Conservation (phyloP, 2,329 filamentous ascomycete genomes). For the Parafenestella ontariensis region DNA sequence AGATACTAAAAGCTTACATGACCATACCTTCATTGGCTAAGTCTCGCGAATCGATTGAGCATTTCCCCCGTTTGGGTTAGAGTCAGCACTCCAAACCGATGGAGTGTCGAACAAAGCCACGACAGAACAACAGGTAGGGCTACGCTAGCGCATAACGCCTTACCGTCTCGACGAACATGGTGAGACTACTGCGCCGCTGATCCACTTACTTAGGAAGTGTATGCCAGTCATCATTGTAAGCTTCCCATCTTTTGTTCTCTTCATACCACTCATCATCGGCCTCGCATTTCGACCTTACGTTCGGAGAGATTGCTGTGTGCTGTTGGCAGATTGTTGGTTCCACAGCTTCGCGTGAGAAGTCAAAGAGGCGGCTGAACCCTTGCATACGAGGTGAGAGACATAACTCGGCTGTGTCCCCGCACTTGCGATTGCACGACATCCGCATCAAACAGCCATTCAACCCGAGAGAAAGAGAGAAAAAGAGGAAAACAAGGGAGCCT, state of each 20-base stretch:
- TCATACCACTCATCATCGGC: not conserved
- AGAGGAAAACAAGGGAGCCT: not conserved
- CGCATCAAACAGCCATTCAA: not conserved
- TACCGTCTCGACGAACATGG: slow-evolving; percentile 19
- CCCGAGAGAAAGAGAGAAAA: not conserved
- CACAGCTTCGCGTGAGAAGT: not conserved
- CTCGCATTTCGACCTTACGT: not conserved
- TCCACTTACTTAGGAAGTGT: slow-evolving; percentile 3
- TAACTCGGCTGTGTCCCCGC: slow-evolving; percentile 6
- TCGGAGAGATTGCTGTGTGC: not conserved
- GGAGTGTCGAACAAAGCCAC: slow-evolving; percentile 5
- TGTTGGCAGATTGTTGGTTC: not conserved
- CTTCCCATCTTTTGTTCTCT: not conserved
- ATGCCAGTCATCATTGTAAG: not conserved
- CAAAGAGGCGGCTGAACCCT: not conserved
- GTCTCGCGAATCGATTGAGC: not conserved
- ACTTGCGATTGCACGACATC: not conserved
- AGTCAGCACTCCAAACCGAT: not conserved
- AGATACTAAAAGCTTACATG: not conserved
- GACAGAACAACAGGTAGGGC: not conserved
- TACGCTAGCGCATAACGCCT: slow-evolving; percentile 19
- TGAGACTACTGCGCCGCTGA: slow-evolving; percentile 1
- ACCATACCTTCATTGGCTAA: not conserved
- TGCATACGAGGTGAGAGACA: slow-evolving; percentile 1
- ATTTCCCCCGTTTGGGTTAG: not conserved